These are phyloP conservation scores for Ascochyta lentis DNA, from an alignment of 2,329 filamentous ascomycete species.

Conservation along the genomic window DNA sequence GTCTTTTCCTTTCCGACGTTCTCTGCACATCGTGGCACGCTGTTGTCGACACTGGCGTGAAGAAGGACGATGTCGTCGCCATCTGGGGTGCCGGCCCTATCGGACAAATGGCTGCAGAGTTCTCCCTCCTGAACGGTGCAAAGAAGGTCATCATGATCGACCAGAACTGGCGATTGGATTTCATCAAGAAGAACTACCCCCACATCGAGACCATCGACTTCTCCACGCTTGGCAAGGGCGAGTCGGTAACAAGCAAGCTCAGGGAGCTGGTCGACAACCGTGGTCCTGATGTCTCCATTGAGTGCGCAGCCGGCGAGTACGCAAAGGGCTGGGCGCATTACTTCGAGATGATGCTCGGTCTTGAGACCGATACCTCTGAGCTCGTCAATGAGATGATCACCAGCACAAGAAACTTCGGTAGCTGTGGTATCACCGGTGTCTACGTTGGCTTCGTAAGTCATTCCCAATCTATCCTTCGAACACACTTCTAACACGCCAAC, in stretches of 20 bases:
- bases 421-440: constrained; percentile 78
- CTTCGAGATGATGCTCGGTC: constrained; percentile 66
- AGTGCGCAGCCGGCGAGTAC: constrained; percentile 70
- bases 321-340: constrained; percentile 68
- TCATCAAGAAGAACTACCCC: constrained; percentile 68
- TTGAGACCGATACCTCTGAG: constrained; percentile 86
- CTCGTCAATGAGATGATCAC: constrained; percentile 81
- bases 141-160: constrained; percentile 81
- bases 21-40: constrained; percentile 80
- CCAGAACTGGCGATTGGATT: constrained; percentile 73
- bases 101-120: constrained; percentile 77
- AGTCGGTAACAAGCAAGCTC: constrained; percentile 72
- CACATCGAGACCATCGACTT: constrained; percentile 75
- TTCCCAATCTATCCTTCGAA: neutral
- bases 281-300: constrained; percentile 77
- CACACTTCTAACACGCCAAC: neutral
- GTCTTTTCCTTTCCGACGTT: constrained; percentile 80
- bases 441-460: constrained; percentile 64
- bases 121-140: constrained; percentile 74
- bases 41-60: constrained; percentile 84
- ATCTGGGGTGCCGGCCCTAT: constrained; percentile 90
- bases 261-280: constrained; percentile 73
- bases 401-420: constrained; percentile 73
- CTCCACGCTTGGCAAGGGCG: constrained; percentile 65
- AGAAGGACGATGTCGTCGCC: constrained; percentile 76